Conservation (phyloP, 805 yeast species). For the Pichia occidentalis region DNA sequence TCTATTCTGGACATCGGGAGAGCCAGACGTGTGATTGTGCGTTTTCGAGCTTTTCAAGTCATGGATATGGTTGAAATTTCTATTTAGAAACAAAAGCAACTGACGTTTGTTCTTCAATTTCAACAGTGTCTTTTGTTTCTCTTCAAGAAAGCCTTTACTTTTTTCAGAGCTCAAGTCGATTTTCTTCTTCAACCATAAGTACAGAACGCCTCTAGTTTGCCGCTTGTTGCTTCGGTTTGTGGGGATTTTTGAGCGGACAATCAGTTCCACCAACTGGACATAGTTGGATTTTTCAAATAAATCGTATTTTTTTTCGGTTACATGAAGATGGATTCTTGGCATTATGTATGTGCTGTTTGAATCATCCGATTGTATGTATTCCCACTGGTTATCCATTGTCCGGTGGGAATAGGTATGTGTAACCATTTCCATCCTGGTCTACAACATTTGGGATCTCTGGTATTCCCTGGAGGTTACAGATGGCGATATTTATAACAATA, state of each 20-base stretch:
- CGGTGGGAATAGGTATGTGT: no score
- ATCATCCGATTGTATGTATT: no score
- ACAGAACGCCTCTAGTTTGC: slow-evolving; percentile 4
- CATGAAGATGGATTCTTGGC: slow-evolving; percentile 3
- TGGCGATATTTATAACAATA: no score
- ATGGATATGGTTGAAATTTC: slow-evolving; percentile 1
- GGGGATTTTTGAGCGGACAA: background rate
- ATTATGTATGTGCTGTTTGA: background rate
- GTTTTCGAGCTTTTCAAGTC: slow-evolving; percentile 2
- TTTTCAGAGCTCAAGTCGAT: slow-evolving; percentile 1
- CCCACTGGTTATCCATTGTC: no score
- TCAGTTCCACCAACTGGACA: slow-evolving; percentile 2
- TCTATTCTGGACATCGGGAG: no score
- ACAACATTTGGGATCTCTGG: no score
- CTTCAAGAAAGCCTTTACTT: background rate
- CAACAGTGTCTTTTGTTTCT: background rate
- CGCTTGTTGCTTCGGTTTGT: background rate
- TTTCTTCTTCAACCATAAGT: background rate
- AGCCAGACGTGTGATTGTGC: no score
- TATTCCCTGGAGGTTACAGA: no score
- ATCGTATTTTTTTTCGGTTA: background rate
- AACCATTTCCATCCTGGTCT: no score
- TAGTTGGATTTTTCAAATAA: slow-evolving; percentile 6
- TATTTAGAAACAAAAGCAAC: slow-evolving; percentile 6
- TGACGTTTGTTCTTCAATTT: slow-evolving; percentile 13